Evolutionary conservation across 2,329 filamentous ascomycete species (phyloP), one percentile per base, ranked within the genome.

Genomic region (Zelopaecilomyces penicillatus): DNA sequence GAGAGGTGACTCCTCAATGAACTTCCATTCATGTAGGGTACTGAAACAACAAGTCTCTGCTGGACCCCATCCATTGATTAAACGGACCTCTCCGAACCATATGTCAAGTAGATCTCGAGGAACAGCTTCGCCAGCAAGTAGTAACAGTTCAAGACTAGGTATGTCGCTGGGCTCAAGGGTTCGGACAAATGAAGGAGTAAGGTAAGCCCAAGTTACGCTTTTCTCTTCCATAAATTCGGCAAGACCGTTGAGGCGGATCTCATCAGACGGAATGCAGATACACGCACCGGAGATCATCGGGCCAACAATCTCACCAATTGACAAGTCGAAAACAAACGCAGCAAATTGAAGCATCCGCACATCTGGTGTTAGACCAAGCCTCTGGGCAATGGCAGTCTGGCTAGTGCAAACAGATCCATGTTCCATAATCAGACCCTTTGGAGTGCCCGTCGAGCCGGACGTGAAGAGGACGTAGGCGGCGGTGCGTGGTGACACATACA

Each of bases 61-160:
- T 5, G 55, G 53, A 2, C 56, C 56, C 9, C 51, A 58, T 1
- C 5, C 33, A 19, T 51, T 54, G 26, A 45, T 11, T 1, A 56
- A 19, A 0, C 30, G 30, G 3, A 49, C 30, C 2, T 42, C 11
- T 6, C 37, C 45, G 6, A 27, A 36, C 57, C 57, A 59, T 5
- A 5, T 30, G 3, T 42, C 37, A 7, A 43, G 5, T 27, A 5
- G 47, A 43, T 27, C 49, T 61, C 5, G 71, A 65, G 44, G 73
- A 1, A 48, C 19, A 6, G 49, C 34, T 30, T 54, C 53, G 1
- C 53, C 52, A 5, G 11, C 43, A 1, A 46, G 8, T 2, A 49
- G 27, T 4, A 54, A 35, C 1, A 43, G 37, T 30, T 50, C 41
- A 2, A 55, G 11, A 12, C 12, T 38, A 5, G 50, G 48, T 6